Evolutionary conservation across 148 eudicot genomes (phyloP), one percentile per base, ranked within the genome.

Genomic region (Rhododendron molle): DNA sequence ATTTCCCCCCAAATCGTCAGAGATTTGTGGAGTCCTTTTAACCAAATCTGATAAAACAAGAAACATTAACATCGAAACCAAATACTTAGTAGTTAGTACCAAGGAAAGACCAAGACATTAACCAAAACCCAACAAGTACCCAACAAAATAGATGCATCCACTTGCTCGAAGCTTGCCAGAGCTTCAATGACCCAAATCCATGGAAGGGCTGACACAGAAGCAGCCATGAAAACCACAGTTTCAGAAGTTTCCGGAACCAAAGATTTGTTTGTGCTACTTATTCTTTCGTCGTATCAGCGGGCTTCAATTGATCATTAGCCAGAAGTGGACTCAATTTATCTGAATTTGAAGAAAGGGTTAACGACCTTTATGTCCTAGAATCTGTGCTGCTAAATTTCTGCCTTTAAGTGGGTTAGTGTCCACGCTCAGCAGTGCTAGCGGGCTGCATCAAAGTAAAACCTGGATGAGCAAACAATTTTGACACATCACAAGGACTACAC

Each of bases 101-200:
- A 71, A 82, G 43, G 80, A 11, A 62, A 67, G 54, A 16, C 21
- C 76, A 34, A 26, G 62, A 32, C 11, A 38, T 21, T 18, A 76
- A 76, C 38, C n/a, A 26, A 5, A 40, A 28, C 15, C 76, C 38
- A 36, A 73, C 77, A 16, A 26, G n/a, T 87, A 94, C 96, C 93
- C 12, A 50, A 72, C 15, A 93, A 81, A 86, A 89, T 46, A 80
- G 93, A 80, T 76, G 85, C 47, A 89, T 91, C 94, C 73, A 93
- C 90, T 60, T 87, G 83, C 36, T 87, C 60, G 79, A 84, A 87
- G 80, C 89, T 87, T 83, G 98, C 95, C 83, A 96, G 87, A 84
- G 94, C 85, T 90, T 96, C 98, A 74, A 96, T 80, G 50, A 89
- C 90, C 98, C 94, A 96, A 81, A 86, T 85, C 95, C 96, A 91